phyloP scores from a whole-genome alignment of 1,284 basidiomycete genomes.

The Schizophyllum commune region DNA sequence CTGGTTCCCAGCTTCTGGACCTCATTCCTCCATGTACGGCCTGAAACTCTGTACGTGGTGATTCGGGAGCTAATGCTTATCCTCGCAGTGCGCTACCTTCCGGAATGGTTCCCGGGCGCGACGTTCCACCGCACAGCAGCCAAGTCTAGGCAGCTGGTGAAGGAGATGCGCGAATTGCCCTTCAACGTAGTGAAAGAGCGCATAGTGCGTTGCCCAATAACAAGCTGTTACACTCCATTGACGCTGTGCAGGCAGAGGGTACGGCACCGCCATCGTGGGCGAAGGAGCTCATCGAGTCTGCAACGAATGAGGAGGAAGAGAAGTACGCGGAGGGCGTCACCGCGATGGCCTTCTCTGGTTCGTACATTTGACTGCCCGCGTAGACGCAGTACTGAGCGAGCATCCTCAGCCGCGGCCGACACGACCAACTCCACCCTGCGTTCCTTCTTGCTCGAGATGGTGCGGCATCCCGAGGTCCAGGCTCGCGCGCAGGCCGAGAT shows the following conservation, averaged over 20 bases:
- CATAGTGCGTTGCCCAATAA: not conserved
- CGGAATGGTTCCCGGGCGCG: conserved; percentile 4
- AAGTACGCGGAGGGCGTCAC: not conserved
- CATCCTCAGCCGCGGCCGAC: not conserved
- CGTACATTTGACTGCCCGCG: not conserved
- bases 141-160: not conserved
- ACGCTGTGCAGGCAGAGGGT: not conserved
- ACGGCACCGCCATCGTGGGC: not conserved
- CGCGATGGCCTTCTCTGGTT: not conserved
- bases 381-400: not conserved
- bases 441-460: conserved; percentile 3
- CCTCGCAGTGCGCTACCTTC: not conserved
- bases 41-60: too few relatives aligned
- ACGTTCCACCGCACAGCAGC: not conserved
- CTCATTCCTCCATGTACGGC: not conserved
- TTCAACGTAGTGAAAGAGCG: conserved; percentile 1
- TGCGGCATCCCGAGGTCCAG: conserved; percentile 1
- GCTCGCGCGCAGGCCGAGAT: not conserved
- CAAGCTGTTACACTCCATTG: not conserved
- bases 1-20: not conserved
- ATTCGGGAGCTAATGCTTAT: too few relatives aligned
- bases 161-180: not conserved
- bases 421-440: not conserved
- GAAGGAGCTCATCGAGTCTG: not conserved
- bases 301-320: not conserved